A percentile compares a stretch with the other conserved stretches of the same genome.
phyloP scores from a whole-genome alignment of 2,329 filamentous ascomycete genomes.

The Epichloe brachyelytri region DNA sequence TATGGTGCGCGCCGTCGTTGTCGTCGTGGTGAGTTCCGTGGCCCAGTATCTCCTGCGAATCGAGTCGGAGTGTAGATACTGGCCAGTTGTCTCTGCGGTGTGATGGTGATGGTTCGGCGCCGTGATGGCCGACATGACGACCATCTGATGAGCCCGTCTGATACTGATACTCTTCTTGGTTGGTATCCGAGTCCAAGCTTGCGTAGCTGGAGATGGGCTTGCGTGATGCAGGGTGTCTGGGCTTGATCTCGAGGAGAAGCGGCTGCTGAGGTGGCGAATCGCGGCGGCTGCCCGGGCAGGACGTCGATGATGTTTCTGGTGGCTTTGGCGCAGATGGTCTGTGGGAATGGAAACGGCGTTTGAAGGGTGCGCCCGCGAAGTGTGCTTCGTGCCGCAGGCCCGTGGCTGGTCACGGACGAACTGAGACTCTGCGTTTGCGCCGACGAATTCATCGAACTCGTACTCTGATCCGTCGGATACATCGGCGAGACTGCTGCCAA shows the following conservation, averaged over 20 bases:
- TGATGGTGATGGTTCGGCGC: not conserved
- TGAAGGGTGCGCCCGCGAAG: not conserved
- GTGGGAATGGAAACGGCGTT: not conserved
- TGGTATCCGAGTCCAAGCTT: conserved; percentile 17
- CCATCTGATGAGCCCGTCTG: not conserved
- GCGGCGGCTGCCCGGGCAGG: conserved; percentile 12
- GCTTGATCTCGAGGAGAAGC: conserved; percentile 11
- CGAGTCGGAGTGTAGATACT: not conserved
- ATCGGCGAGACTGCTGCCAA: conserved; percentile 33
- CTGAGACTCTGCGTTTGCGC: not conserved
- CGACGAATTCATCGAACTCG: conserved; percentile 6
- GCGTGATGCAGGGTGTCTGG: conserved; percentile 11
- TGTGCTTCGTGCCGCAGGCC: not conserved
- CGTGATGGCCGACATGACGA: not conserved
- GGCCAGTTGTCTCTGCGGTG: not conserved
- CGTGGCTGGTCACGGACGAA: not conserved
- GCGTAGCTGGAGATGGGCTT: conserved; percentile 17
- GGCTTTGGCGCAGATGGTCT: conserved; percentile 8
- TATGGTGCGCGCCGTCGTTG: not conserved
- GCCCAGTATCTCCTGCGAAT: conserved; percentile 6
- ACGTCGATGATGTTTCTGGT: conserved; percentile 9
- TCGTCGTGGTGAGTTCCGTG: not conserved
- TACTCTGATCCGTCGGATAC: conserved; percentile 24
- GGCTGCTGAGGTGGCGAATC: conserved; percentile 14
- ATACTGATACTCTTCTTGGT: not conserved